These are phyloP conservation scores for Usnea hakonensis DNA, from an alignment of 495 filamentous ascomycete genomes.

Conservation along the genomic window DNA sequence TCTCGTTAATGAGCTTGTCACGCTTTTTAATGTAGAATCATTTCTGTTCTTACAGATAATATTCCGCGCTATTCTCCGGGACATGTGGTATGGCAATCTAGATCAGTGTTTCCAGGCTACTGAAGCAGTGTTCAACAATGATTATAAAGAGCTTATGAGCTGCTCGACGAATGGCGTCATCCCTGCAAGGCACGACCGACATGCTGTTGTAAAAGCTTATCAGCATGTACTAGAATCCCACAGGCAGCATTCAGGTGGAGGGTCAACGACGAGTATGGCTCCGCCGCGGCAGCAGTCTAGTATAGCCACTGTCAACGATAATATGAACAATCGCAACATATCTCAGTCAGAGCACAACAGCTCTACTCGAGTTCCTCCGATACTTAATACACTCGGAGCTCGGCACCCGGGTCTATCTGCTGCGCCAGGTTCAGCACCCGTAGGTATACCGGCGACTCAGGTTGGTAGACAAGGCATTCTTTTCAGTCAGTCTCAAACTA, in stretches of 20 bases:
- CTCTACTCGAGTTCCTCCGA: not conserved
- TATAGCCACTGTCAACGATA: not conserved
- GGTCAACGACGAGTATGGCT: not conserved
- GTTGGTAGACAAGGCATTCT: not conserved
- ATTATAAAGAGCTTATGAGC: conserved; percentile 17
- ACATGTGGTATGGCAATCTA: conserved; percentile 25
- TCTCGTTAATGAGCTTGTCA: conserved; percentile 51
- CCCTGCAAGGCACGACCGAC: not conserved
- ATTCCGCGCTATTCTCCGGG: conserved; percentile 47
- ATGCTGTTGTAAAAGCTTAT: conserved; percentile 7
- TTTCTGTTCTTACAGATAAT: conserved; percentile 49
- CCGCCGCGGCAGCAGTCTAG: not conserved
- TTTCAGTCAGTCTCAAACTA: not conserved
- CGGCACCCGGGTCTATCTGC: not conserved
- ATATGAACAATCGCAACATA: not conserved
- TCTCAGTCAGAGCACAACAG: not conserved
- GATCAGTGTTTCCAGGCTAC: conserved; percentile 19
- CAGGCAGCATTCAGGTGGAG: not conserved
- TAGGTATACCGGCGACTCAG: not conserved
- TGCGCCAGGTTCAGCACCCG: not conserved
- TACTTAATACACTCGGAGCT: not conserved
- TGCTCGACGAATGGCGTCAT: not conserved
- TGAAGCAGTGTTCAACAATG: conserved; percentile 22
- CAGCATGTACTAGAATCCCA: not conserved
- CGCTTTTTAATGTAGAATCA: conserved; percentile 44